Evolutionary conservation across 352 stramenopile species (phyloP), one percentile per base, ranked within the genome.

Genomic region (Globisporangium rhizosaccharum): DNA sequence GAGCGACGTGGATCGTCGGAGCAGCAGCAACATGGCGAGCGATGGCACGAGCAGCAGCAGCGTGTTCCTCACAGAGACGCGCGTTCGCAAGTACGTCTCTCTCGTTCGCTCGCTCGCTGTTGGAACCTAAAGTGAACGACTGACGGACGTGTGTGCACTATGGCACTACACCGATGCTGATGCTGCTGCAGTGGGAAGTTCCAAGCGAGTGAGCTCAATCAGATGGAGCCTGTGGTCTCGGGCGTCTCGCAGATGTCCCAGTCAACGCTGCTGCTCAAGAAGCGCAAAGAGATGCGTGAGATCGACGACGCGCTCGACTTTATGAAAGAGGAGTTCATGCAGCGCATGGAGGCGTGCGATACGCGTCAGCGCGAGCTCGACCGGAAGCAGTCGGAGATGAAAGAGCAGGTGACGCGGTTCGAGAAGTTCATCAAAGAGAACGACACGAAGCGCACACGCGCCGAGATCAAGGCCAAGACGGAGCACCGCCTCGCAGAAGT

Each of bases 351-450:
- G 50, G 80, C 84, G 17, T 97, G 87, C 51, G 84, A 94, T 11
- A 72, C 89, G 26, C 67, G 87, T 14, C 75, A 93, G 56, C 69
- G 73, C 1, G 84, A 96, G 52, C 74, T 97, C 51, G 83, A 96
- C 59, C 73, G 79, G 41, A 95, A 96, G 61, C 89, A 97, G 61
- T 62, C 76, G 37, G 88, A 97, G 55, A 97, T 97, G 90, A 88
- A 90, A 65, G 87, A 96, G 23, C 86, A 97, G 58, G 88, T 97
- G 18, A 59, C 79, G 26, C 86, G 88, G 18, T 97, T 97, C 61
- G 89, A 97, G 57, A 96, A 96, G 53, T 97, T 97, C 61, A 96
- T 97, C 62, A 94, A 97, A 61, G 88, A 97, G 62, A 97, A 97
- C 63, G 88, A 97, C 62, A 86, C 85, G 0, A 97, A 97, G 61